These are phyloP conservation scores for Guadua angustifolia DNA, from an alignment of 176 grass and related monocot genomes.

Conservation along the genomic window DNA sequence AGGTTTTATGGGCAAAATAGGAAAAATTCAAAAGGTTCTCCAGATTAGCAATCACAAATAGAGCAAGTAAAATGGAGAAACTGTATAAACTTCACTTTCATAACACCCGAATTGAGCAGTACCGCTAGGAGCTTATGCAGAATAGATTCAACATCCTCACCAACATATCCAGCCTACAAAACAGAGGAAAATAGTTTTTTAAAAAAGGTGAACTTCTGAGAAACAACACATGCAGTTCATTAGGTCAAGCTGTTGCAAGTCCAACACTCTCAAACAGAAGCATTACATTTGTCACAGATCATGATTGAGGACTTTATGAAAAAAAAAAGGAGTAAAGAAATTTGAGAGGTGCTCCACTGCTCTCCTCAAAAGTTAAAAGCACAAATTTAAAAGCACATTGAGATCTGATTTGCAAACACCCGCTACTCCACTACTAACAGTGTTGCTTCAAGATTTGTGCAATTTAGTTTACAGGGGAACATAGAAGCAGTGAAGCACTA, in stretches of 20 bases:
- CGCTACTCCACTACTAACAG: not conserved
- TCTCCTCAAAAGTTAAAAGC: not conserved
- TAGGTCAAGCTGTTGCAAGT: not conserved
- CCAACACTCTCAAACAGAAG: constrained; percentile 20
- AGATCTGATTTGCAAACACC: not conserved
- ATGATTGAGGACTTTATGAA: constrained; percentile 8
- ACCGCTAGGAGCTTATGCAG: constrained; percentile 75
- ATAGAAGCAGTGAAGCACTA: not conserved
- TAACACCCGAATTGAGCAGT: constrained; percentile 4
- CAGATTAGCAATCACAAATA: constrained; percentile 3
- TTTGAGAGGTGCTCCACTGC: not conserved
- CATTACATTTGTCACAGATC: not conserved
- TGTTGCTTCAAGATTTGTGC: not conserved
- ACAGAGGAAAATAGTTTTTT: not conserved
- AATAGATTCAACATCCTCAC: constrained; percentile 78
- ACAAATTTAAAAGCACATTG: not conserved
- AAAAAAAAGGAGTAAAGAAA: constrained; percentile 15
- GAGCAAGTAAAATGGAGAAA: constrained; percentile 3
- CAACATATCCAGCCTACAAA: constrained; percentile 80
- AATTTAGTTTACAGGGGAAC: not conserved
- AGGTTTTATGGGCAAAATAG: not conserved
- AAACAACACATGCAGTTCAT: not conserved
- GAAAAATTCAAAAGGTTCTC: not conserved
- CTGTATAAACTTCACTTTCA: not conserved
- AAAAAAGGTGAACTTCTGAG: constrained; percentile 27